phyloP scores from a whole-genome alignment of 345 rosid genomes.

The Ceriops zippeliana region DNA sequence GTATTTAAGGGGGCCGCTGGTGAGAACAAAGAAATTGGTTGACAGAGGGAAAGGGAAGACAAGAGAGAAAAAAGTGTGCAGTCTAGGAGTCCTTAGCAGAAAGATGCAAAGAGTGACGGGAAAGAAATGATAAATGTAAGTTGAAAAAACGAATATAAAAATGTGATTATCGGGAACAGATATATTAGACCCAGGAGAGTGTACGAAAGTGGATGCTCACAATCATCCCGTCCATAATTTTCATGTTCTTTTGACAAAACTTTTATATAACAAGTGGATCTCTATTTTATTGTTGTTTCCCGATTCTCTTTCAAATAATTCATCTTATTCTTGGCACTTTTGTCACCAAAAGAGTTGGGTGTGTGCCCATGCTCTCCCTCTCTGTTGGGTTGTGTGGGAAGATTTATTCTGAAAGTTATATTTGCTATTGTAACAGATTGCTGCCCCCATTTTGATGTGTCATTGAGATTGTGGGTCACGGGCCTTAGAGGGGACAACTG shows the following conservation, averaged over 20 bases:
- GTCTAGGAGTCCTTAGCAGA: constrained; percentile 39
- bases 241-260: too few species aligned
- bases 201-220: too few species aligned
- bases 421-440: neutral
- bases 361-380: constrained; percentile 13
- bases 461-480: constrained; percentile 6
- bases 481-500: too few species aligned
- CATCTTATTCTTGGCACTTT: neutral
- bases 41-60: constrained; percentile 42
- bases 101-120: constrained; percentile 27
- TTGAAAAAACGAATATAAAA: constrained; percentile 1
- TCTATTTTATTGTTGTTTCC: neutral
- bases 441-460: constrained; percentile 8
- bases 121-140: neutral
- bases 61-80: constrained; percentile 24
- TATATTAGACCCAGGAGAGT: constrained; percentile 3
- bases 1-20: constrained; percentile 12
- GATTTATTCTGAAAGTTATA: neutral
- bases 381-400: too few species aligned
- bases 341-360: constrained; percentile 17
- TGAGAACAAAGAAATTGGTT: constrained; percentile 11
- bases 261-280: constrained; percentile 8
- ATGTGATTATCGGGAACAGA: constrained; percentile 36
- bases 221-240: too few species aligned
- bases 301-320: constrained; percentile 6